phyloP scores from a whole-genome alignment of 1,284 basidiomycete species.

The Flammula alnicola region DNA sequence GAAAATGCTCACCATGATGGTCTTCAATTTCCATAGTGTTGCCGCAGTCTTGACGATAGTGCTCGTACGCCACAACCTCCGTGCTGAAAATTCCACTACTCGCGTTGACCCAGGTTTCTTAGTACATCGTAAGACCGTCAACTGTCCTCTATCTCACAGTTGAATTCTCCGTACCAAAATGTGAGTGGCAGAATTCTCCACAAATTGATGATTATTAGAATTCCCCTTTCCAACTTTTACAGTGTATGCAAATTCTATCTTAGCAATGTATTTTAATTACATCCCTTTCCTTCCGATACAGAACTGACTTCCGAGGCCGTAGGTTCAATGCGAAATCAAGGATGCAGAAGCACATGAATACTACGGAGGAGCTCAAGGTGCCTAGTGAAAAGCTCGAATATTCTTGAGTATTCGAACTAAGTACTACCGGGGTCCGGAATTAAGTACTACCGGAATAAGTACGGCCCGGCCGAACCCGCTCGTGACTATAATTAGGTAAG shows the following conservation, averaged over 20 bases:
- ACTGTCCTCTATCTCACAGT: conserved; percentile 11
- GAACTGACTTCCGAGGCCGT: background rate
- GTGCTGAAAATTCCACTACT: conserved; percentile 3
- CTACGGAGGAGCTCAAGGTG: conserved; percentile 5
- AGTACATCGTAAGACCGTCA: conserved; percentile 10
- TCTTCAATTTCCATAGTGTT: too few species aligned
- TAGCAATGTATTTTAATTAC: conserved; percentile 2
- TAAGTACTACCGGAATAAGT: too few species aligned
- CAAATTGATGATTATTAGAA: background rate
- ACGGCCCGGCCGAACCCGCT: background rate
- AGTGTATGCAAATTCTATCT: conserved; percentile 14
- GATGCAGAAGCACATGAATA: conserved; percentile 7
- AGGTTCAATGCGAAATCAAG: conserved; percentile 13
- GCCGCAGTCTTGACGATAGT: too few species aligned
- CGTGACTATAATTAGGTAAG: background rate
- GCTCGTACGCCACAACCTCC: conserved; percentile 1
- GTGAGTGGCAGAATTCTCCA: background rate
- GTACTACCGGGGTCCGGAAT: too few species aligned
- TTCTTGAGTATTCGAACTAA: too few species aligned
- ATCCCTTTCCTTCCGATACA: background rate
- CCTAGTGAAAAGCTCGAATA: too few species aligned
- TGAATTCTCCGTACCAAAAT: conserved; percentile 10
- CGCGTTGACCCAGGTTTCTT: background rate
- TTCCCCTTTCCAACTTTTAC: background rate
- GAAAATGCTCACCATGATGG: background rate